Evolutionary conservation across 202 grass and related monocot species (phyloP), one percentile per base, ranked within the genome.

Genomic region (Miscanthus sacchariflorus): DNA sequence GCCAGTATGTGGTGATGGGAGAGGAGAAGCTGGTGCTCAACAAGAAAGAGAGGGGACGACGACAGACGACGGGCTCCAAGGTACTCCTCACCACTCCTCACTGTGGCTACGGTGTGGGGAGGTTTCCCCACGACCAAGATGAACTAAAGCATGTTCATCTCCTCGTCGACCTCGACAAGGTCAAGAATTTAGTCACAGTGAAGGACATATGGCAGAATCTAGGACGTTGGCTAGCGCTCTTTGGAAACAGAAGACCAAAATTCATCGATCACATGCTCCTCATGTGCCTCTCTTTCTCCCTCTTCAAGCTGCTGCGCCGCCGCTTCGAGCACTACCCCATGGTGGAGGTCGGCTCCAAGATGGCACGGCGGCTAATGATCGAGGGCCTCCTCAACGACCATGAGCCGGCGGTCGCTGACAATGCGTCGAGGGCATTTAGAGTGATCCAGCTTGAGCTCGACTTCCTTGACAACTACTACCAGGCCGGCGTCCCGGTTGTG

Each of bases 241-340:
- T 12, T 13, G 11, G 18, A 1, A 44, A 44, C 1, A 42, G 7
- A 44, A 17, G 21, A 1, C 21, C 0, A 21, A 0, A 1, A 2
- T 36, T 69, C 67, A 36, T 69, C 30, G 1, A 39, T 2, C 27
- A 50, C 7, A 18, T 83, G 28, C 5, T 63, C 40, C 50, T 67
- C 24, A 3, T 15, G 18, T 91, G 90, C 82, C 39, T 91, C 21
- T 76, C 86, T 1, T 70, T 91, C 19, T n/a, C 90, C 28, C 30
- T 91, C 2, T 87, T 84, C 61, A 91, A 91, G 79, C 65, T 88
- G 14, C 27, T 91, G 58, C 70, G 77, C 27, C 75, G 86, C 2
- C 52, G 70, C 9, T 88, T 91, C 30, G 70, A 68, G 81, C 72
- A 81, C 21, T 81, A 81, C 36, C 86, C 86, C 3, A 44, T 85